A percentile compares a stretch with the other conserved stretches of the same genome.
These are phyloP conservation scores for Phytopythium vexans DNA, from an alignment of 352 stramenopile genomes.

Conservation along the genomic window DNA sequence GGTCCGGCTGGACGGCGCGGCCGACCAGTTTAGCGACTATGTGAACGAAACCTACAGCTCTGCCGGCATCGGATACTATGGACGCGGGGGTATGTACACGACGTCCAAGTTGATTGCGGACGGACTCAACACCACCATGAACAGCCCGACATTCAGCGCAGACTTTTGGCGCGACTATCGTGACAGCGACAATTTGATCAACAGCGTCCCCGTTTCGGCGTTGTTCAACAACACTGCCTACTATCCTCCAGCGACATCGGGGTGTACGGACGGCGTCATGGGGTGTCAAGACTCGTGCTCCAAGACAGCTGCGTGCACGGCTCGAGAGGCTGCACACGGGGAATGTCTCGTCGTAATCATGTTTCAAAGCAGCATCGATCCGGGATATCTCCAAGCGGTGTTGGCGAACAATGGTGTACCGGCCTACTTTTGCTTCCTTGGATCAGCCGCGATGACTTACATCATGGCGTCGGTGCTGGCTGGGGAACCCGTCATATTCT, in stretches of 20 bases:
- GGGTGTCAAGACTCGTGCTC: conserved; percentile 44
- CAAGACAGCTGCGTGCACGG: conserved; percentile 35
- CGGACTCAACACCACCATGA: conserved; percentile 13
- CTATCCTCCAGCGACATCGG: conserved; percentile 20
- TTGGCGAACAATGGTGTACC: conserved; percentile 37
- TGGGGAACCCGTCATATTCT: conserved; percentile 34
- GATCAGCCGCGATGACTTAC: conserved; percentile 17
- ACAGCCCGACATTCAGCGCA: conserved; percentile 18
- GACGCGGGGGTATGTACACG: conserved; percentile 35
- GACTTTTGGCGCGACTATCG: conserved; percentile 56
- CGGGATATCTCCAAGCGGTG: conserved; percentile 35
- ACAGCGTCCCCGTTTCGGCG: conserved; percentile 15
- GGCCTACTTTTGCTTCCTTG: conserved; percentile 43
- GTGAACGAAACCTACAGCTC: conserved; percentile 31
- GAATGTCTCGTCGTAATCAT: conserved; percentile 46
- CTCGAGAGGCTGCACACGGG: conserved; percentile 15
- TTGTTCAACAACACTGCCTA: conserved; percentile 19
- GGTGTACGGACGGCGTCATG: conserved; percentile 21
- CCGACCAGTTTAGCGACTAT: conserved; percentile 10
- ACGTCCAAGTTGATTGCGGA: conserved; percentile 31
- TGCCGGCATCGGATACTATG: conserved; percentile 37
- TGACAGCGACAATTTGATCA: conserved; percentile 22
- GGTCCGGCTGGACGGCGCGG: conserved; percentile 9
- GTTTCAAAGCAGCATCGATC: conserved; percentile 29
- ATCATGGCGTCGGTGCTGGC: conserved; percentile 21